A percentile compares a stretch with the other conserved stretches of the same genome.
phyloP scores from a whole-genome alignment of 2,329 filamentous ascomycete genomes.

The Ophidiomyces ophidiicola region DNA sequence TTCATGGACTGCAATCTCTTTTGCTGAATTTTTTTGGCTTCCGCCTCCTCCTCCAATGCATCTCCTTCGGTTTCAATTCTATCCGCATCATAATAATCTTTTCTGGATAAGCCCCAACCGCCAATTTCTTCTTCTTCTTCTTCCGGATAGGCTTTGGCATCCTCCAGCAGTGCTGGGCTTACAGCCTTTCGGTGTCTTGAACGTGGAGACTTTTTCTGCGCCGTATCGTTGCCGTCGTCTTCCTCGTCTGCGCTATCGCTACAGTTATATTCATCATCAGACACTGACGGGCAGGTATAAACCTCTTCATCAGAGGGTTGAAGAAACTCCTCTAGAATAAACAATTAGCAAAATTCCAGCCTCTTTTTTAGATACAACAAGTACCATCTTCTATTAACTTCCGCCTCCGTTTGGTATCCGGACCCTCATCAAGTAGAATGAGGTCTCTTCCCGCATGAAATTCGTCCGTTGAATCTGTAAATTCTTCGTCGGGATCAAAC shows the following conservation, averaged over 20 bases:
- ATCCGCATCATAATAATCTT: conserved; percentile 90
- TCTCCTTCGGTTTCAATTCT: conserved; percentile 56
- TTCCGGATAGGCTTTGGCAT: conserved; percentile 40
- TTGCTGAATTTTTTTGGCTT: conserved; percentile 76
- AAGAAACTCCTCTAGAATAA: conserved; percentile 41
- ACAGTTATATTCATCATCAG: conserved; percentile 37
- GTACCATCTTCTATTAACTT: conserved; percentile 54
- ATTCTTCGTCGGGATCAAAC: conserved; percentile 50
- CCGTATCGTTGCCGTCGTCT: conserved; percentile 21
- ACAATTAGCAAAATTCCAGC: conserved; percentile 15
- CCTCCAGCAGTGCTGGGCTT: conserved; percentile 19
- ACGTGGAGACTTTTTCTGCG: conserved; percentile 16
- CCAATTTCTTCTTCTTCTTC: conserved; percentile 47
- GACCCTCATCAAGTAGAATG: conserved; percentile 71
- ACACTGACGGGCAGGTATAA: conserved; percentile 37
- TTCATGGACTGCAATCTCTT: conserved; percentile 83
- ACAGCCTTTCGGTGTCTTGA: conserved; percentile 16
- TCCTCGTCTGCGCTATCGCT: conserved; percentile 28
- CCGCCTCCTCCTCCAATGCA: conserved; percentile 81
- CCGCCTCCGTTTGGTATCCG: conserved; percentile 62
- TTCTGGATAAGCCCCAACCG: conserved; percentile 77
- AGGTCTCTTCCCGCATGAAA: conserved; percentile 80
- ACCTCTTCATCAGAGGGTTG: conserved; percentile 53
- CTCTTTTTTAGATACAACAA: neutral
- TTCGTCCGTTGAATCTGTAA: conserved; percentile 89